phyloP scores from a whole-genome alignment of 148 eudicot species.

The Fagopyrum homotropicum region DNA sequence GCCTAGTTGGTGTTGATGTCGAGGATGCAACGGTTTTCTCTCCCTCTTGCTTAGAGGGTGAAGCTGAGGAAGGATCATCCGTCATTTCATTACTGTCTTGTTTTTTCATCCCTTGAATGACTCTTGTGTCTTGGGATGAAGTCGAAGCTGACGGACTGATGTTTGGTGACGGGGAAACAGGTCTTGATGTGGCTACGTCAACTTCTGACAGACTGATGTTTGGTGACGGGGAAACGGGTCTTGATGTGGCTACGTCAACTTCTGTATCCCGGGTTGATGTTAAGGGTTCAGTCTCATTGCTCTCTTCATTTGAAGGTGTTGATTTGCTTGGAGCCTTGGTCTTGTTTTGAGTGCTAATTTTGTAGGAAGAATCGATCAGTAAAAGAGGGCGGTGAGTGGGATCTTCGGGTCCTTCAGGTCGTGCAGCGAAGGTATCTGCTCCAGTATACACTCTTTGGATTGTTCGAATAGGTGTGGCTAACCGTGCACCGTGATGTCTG shows the following conservation, averaged over 20 bases:
- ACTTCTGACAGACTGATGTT: conserved; percentile 8
- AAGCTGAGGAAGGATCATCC: conserved; percentile 10
- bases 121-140: conserved; percentile 8
- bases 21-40: conserved; percentile 24
- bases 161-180: conserved; percentile 10
- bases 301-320: conserved; percentile 20
- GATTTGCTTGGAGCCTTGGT: conserved; percentile 44
- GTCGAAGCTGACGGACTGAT: not conserved
- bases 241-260: not conserved
- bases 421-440: conserved; percentile 50
- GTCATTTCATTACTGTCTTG: conserved; percentile 19
- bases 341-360: conserved; percentile 65
- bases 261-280: conserved; percentile 2
- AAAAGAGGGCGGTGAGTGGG: conserved; percentile 52
- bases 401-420: conserved; percentile 29
- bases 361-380: conserved; percentile 67
- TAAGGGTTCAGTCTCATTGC: not conserved
- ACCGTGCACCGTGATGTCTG: conserved; percentile 77
- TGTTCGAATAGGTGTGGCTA: conserved; percentile 92
- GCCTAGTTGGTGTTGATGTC: conserved; percentile 27
- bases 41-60: conserved; percentile 27
- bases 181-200: not conserved
- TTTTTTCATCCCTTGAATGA: conserved; percentile 9
- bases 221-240: not conserved
- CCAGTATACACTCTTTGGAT: conserved; percentile 65